These are phyloP conservation scores for Neospora caninum DNA, from an alignment of 169 alveolate species.

Conservation along the genomic window DNA sequence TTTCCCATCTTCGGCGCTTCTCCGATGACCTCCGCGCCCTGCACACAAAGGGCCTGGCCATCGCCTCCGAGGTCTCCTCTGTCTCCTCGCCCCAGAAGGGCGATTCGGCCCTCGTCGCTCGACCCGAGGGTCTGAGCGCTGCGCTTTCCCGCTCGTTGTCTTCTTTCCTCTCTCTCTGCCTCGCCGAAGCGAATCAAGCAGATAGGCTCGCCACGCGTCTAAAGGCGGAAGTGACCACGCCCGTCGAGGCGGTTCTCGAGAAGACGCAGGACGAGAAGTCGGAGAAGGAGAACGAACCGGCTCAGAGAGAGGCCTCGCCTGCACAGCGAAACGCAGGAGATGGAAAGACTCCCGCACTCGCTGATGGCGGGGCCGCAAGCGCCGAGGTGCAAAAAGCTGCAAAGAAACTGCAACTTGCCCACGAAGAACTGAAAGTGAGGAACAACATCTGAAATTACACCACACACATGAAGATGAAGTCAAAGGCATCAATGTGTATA, in stretches of 20 bases:
- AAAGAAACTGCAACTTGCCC: conserved; percentile 63
- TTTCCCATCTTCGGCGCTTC: background rate
- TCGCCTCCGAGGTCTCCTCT: background rate
- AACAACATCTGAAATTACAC: background rate
- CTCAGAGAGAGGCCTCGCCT: background rate
- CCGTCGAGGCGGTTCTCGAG: conserved; percentile 52
- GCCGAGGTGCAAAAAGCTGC: conserved; percentile 67
- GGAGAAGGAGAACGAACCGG: background rate
- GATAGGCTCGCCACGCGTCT: conserved; percentile 51
- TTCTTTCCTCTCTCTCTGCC: background rate
- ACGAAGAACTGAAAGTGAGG: conserved; percentile 64
- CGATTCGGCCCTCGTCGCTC: background rate
- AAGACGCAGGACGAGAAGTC: background rate
- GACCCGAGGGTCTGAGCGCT: background rate
- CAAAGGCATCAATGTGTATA: no score
- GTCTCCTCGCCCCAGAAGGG: background rate
- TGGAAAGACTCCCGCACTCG: background rate
- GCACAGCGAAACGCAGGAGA: background rate
- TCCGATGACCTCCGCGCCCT: conserved; percentile 16
- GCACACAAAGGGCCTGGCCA: background rate
- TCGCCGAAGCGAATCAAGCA: conserved; percentile 35
- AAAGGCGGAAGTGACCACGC: conserved; percentile 43
- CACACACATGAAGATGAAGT: background rate
- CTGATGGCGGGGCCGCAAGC: background rate
- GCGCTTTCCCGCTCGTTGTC: background rate